Base-by-base conservation (phyloP, 1,284 basidiomycete species). In the Jaminaea rosea region DNA sequence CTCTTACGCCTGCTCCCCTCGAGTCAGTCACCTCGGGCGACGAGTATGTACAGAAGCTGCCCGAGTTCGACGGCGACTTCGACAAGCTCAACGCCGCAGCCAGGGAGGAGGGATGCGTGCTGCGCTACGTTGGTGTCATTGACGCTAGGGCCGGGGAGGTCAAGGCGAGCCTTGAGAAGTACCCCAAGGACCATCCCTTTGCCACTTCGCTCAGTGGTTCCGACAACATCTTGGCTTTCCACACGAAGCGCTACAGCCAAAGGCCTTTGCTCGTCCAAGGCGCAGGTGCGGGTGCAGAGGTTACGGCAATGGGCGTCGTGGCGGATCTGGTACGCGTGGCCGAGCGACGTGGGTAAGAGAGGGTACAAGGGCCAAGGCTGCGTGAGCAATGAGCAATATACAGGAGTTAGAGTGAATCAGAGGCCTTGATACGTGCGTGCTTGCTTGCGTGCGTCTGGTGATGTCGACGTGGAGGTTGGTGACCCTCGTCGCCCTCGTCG, bases 171-270 rank as follows among this genome's bases (percentile, higher is more conserved):
- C 78, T 99, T 36, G 87, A 88, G 71, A 92, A 88, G 71, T 97
- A 97, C 75, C 83, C 89, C 7, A 80, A 79, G 21, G 82, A 83
- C 24, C 93, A 98, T 75, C 86, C 93, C 0, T 97, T 98, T 66
- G 93, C 91, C 1, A 93, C 91, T 1, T 88, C 90, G 0, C 82
- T 98, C 10, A 87, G 87, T 28, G 94, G 93, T 1, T 91, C 89
- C 23, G 94, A 98, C 77, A 98, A 97, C 76, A 97, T 98, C 72
- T 83, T 99, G 73, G 88, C 93, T 78, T 97, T 97, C 82, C 84
- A 88, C 74, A 96, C 93, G 0, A 84, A 87, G 74, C 80, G 94
- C 50, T 80, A 74, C 69, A 87, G 49, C 87, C 50, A 49, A 4
- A 42, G 66, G 3, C 93, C 66, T 0, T 78, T 99, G 56, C 87